Evolutionary conservation across 306 rosid genomes (phyloP).

Genomic region (Prinsepia uniflora): DNA sequence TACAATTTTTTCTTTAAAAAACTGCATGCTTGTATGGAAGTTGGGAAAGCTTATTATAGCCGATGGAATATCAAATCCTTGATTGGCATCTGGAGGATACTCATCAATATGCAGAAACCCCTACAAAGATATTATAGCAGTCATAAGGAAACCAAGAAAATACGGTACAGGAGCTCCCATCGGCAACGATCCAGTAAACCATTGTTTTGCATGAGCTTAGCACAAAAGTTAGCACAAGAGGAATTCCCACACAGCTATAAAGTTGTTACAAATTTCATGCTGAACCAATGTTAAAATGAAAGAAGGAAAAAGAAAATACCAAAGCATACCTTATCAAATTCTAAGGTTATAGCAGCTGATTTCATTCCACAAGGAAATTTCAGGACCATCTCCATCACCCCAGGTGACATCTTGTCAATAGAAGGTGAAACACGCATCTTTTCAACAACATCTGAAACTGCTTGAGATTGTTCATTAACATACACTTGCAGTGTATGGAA

Average conservation of each 20-base stretch:
- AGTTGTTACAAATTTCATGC: no score
- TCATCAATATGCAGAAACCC: constrained; percentile 96
- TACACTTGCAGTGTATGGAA: constrained; percentile 66
- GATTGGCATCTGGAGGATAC: constrained; percentile 95
- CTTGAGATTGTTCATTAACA: constrained; percentile 54
- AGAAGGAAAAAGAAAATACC: background rate
- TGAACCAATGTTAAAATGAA: background rate
- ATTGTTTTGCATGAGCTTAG: background rate
- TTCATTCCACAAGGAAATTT: constrained; percentile 74
- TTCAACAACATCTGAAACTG: constrained; percentile 53
- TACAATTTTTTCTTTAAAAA: constrained; percentile 36
- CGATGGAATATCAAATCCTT: constrained; percentile 96
- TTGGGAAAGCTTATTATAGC: constrained; percentile 83
- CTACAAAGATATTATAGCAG: constrained; percentile 33
- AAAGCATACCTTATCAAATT: constrained; percentile 76
- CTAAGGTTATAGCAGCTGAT: constrained; percentile 67
- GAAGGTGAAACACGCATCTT: constrained; percentile 83
- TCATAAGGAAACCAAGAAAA: constrained; percentile 15
- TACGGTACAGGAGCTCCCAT: constrained; percentile 1
- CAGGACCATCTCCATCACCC: constrained; percentile 72
- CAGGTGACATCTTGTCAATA: constrained; percentile 86
- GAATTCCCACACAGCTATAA: background rate
- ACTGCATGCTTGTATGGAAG: constrained; percentile 53
- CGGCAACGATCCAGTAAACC: constrained; percentile 1
- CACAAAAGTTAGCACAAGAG: background rate